Conservation (phyloP, 1,284 basidiomycete species). For the Mycena citricolor region DNA sequence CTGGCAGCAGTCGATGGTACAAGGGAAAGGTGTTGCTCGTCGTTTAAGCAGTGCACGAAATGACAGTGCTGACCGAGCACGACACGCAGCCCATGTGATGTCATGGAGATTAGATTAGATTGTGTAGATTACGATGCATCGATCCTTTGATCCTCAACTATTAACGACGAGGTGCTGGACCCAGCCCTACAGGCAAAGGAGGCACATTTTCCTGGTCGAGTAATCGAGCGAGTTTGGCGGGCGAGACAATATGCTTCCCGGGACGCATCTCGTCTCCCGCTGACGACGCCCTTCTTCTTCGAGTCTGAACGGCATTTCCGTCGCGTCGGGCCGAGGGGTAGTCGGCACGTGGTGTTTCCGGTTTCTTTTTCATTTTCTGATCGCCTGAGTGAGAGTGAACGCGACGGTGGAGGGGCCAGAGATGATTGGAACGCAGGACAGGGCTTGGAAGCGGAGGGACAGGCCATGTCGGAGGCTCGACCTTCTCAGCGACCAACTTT, state of each 20-base stretch:
- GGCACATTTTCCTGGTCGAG: too few relatives aligned
- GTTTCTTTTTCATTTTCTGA: slow-evolving; percentile 11
- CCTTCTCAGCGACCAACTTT: slow-evolving; percentile 58
- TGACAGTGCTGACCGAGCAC: too few relatives aligned
- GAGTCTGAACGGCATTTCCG: slow-evolving; percentile 1
- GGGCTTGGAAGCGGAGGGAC: slow-evolving; percentile 5
- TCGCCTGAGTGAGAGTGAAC: slow-evolving; percentile 33
- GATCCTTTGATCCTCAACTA: not conserved
- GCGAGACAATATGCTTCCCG: slow-evolving; percentile 23
- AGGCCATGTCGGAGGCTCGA: slow-evolving; percentile 42
- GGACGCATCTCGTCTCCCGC: slow-evolving; percentile 33
- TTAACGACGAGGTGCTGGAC: slow-evolving; percentile 13
- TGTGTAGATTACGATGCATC: not conserved
- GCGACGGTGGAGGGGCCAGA: slow-evolving; percentile 34
- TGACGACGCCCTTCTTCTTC: slow-evolving; percentile 37
- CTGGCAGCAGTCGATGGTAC: too few relatives aligned
- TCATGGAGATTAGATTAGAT: slow-evolving; percentile 1
- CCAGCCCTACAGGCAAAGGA: slow-evolving; percentile 15
- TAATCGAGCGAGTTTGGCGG: slow-evolving; percentile 21
- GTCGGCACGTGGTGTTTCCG: too few relatives aligned
- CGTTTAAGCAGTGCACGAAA: too few relatives aligned
- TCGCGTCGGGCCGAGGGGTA: slow-evolving; percentile 13
- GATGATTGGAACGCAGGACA: slow-evolving; percentile 21
- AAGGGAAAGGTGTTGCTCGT: too few relatives aligned
- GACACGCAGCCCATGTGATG: too few relatives aligned